Conservation (phyloP, 2,329 filamentous ascomycete species). For the Alternaria conjuncta region DNA sequence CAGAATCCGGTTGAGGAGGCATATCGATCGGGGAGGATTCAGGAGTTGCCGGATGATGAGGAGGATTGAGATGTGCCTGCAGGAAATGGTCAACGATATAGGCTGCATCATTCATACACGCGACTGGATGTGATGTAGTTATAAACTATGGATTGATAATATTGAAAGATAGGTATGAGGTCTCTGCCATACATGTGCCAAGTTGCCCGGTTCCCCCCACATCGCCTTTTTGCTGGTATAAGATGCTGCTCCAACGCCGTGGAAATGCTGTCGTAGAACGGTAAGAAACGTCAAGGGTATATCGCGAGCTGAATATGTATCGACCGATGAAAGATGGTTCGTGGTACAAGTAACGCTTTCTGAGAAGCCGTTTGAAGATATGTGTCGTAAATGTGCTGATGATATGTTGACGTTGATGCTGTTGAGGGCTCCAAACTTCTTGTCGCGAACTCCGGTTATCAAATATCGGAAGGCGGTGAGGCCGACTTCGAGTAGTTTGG, state of each 20-base stretch:
- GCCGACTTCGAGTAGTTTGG: rapidly evolving
- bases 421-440: rapidly evolving
- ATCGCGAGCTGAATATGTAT: neutral
- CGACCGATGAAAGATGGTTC: neutral
- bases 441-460: too few species aligned
- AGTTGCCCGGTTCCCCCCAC: neutral
- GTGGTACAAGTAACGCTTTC: neutral
- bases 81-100: too few species aligned
- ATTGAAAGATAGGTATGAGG: neutral
- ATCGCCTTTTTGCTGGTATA: neutral
- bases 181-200: neutral
- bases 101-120: too few species aligned
- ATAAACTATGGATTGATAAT: neutral
- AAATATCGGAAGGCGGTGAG: neutral
- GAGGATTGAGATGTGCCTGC: too few species aligned
- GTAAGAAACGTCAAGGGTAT: neutral
- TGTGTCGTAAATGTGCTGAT: neutral
- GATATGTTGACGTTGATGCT: neutral
- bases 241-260: neutral
- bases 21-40: constrained; percentile 70
- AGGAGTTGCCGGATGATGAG: constrained; percentile 68
- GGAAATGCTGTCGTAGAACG: neutral
- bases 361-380: neutral
- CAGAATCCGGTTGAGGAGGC: constrained; percentile 80
- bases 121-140: too few species aligned